phyloP scores from a whole-genome alignment of 495 filamentous ascomycete species.

The Lichenothelia convexa region DNA sequence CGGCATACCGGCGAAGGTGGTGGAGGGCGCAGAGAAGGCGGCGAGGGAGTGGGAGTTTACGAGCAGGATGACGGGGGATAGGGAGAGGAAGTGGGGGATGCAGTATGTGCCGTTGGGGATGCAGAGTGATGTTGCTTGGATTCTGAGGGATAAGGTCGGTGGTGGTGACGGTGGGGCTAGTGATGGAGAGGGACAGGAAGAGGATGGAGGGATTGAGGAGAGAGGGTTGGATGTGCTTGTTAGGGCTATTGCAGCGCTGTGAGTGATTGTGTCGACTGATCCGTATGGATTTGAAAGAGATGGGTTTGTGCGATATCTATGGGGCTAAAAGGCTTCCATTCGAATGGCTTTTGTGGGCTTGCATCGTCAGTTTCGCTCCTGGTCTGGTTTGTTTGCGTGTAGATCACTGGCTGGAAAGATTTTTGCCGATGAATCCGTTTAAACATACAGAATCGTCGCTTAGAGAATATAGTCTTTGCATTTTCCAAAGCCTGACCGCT shows the following conservation, averaged over 20 bases:
- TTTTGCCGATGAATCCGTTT: neutral
- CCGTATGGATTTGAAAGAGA: neutral
- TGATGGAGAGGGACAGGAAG: too few relatives aligned
- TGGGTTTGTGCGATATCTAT: neutral
- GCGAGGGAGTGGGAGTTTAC: constrained; percentile 94
- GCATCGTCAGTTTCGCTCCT: neutral
- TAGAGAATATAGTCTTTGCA: too few relatives aligned
- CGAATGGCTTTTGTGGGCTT: neutral
- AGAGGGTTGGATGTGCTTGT: constrained; percentile 45
- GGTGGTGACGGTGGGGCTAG: constrained; percentile 23
- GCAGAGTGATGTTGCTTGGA: constrained; percentile 79
- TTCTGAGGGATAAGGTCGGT: constrained; percentile 39
- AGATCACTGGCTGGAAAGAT: neutral
- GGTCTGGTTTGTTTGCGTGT: neutral
- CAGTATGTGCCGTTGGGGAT: constrained; percentile 71
- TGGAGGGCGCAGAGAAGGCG: constrained; percentile 75
- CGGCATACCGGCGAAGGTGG: constrained; percentile 67
- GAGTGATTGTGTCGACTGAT: constrained; percentile 10
- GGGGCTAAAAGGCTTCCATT: too few relatives aligned
- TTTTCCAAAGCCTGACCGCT: too few relatives aligned
- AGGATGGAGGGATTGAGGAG: constrained; percentile 15
- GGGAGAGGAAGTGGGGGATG: constrained; percentile 58
- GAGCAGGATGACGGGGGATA: constrained; percentile 65
- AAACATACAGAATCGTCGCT: too few relatives aligned
- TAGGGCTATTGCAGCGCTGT: constrained; percentile 61